Base-by-base conservation (phyloP, 345 rosid genomes). In the Fremontodendron californicum region DNA sequence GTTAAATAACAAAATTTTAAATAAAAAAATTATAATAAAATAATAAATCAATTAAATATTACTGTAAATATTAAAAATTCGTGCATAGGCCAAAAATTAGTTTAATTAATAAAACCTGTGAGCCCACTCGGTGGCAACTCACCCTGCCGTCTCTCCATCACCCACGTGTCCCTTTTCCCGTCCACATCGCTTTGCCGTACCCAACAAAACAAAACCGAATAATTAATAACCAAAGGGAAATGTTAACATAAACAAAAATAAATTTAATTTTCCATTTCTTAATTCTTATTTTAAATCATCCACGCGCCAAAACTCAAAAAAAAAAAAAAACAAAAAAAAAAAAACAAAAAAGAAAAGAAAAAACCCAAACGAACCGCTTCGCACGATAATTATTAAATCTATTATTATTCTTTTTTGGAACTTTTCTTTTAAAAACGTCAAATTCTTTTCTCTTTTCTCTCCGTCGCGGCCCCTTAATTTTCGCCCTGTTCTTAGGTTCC, bases 401-500 rank as follows among this genome's bases (percentile, higher is more conserved):
- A 52, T 72, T 39, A 18, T 52, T 18, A 18, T 3, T 37, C 3
- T 58, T 73, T n/a, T n/a, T n/a, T n/a, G n/a, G n/a, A n/a, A 9
- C 16, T 1, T 73, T 55, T 9, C 0, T 31, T 58, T 46, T 8
- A 23, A 40, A 23, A 10, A 11, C 10, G 46, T 52, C 55, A 21
- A 23, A 43, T 25, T 13, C 4, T 2, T 25, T 40, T 2, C 6
- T 15, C 27, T 40, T 66, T 66, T 7, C 42, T 16, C 6, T 46
- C 33, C 35, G 72, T 25, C 60, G 23, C 37, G 16, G 37, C n/a
- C 29, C 57, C 55, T 62, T 76, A 75, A 69, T 76, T 77, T 23
- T 71, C 82, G 85, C 79, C 77, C 74, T 78, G 81, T 75, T 80
- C 75, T 73, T 73, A 68, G 80, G 51, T 81, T 57, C 78, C 13